Evolutionary conservation across 345 rosid species (phyloP).

Genomic region (Eucalyptus sideroxylon): DNA sequence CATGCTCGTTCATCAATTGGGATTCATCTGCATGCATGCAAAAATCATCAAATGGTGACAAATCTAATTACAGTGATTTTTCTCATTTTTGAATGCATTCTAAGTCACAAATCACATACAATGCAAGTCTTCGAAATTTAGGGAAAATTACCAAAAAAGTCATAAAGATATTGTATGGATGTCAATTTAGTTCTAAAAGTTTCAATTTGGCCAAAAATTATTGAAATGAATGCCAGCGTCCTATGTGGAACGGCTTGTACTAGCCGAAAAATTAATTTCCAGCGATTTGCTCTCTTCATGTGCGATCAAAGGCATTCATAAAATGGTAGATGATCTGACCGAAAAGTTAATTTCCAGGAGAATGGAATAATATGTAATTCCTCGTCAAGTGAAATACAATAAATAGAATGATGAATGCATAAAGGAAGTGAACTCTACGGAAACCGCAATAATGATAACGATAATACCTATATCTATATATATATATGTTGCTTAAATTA

Average conservation of each 20-base stretch:
- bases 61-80: neutral
- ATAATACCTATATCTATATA: neutral
- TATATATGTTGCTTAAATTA: no score
- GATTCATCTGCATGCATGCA: neutral
- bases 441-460: neutral
- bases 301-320: neutral
- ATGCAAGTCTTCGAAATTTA: neutral
- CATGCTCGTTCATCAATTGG: neutral
- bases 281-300: neutral
- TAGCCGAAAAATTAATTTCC: no score
- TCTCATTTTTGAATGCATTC: neutral
- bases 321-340: neutral
- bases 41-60: neutral
- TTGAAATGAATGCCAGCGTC: neutral
- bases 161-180: neutral
- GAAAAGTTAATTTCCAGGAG: neutral
- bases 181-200: neutral
- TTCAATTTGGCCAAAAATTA: neutral
- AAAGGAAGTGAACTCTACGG: neutral
- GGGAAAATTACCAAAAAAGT: neutral
- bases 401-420: neutral
- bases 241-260: neutral
- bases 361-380: neutral
- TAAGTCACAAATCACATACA: neutral
- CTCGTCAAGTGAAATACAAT: neutral